A percentile compares a stretch with the other conserved stretches of the same genome.
These are phyloP conservation scores for Poa pratensis DNA, from an alignment of 176 grass and related monocot genomes.

Conservation along the genomic window DNA sequence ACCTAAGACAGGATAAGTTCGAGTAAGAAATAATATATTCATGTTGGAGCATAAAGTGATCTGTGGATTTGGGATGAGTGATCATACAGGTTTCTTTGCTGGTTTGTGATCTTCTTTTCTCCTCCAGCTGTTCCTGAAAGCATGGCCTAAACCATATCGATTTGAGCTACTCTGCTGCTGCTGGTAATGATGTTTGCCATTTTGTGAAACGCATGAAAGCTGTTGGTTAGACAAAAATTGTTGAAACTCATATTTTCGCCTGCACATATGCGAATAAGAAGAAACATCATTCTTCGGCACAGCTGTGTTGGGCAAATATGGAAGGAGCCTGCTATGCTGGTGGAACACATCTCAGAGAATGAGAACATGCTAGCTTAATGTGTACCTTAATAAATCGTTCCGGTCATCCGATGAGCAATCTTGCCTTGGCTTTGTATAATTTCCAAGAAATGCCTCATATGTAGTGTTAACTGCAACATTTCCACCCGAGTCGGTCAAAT, in stretches of 20 bases:
- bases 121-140: constrained; percentile 92
- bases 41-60: neutral
- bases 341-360: neutral
- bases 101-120: constrained; percentile 81
- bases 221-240: constrained; percentile 72
- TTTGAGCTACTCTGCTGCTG: constrained; percentile 57
- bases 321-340: neutral
- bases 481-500: constrained; percentile 67
- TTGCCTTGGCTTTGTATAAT: constrained; percentile 65
- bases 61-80: constrained; percentile 10
- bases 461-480: constrained; percentile 77
- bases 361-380: neutral
- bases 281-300: constrained; percentile 25
- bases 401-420: constrained; percentile 82
- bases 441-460: constrained; percentile 84
- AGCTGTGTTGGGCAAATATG: constrained; percentile 2
- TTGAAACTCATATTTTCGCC: constrained; percentile 88
- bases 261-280: constrained; percentile 38
- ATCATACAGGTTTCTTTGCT: constrained; percentile 65
- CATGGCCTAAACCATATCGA: constrained; percentile 64
- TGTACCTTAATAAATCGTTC: constrained; percentile 77
- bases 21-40: constrained; percentile 15
- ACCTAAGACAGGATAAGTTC: constrained; percentile 43
- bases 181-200: constrained; percentile 47
- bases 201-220: constrained; percentile 45